These are phyloP conservation scores for Colletotrichum noveboracense DNA, from an alignment of 2,329 filamentous ascomycete genomes.

Conservation along the genomic window DNA sequence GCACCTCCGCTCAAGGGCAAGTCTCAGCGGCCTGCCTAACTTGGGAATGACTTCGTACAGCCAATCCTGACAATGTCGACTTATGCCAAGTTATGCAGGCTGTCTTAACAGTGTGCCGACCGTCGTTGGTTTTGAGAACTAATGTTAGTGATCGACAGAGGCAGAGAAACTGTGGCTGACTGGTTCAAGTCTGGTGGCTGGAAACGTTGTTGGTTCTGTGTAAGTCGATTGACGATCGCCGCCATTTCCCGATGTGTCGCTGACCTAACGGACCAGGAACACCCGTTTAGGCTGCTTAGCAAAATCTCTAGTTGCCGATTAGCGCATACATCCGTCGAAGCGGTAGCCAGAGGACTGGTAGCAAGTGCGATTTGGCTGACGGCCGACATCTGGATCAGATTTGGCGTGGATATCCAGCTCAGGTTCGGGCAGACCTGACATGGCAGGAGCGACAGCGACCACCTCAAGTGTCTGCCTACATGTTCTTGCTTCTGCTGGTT, in stretches of 20 bases:
- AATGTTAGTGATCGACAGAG: background rate
- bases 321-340: background rate
- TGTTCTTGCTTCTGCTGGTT: background rate
- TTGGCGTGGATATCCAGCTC: background rate
- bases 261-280: background rate
- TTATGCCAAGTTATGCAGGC: background rate
- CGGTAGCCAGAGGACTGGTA: background rate
- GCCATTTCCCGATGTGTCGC: background rate
- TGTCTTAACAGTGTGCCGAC: background rate
- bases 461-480: background rate
- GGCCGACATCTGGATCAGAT: background rate
- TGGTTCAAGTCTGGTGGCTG: background rate
- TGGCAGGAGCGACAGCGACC: background rate
- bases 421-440: background rate
- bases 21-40: background rate
- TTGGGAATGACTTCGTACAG: constrained; percentile 2
- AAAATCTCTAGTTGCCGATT: background rate
- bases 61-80: background rate
- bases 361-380: background rate
- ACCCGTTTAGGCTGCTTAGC: background rate
- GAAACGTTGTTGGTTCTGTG: background rate
- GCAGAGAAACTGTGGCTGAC: background rate
- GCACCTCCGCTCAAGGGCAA: background rate
- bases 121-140: background rate
- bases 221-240: background rate